Conservation (phyloP, 73 alveolate genomes). For the Blepharisma stoltei region DNA sequence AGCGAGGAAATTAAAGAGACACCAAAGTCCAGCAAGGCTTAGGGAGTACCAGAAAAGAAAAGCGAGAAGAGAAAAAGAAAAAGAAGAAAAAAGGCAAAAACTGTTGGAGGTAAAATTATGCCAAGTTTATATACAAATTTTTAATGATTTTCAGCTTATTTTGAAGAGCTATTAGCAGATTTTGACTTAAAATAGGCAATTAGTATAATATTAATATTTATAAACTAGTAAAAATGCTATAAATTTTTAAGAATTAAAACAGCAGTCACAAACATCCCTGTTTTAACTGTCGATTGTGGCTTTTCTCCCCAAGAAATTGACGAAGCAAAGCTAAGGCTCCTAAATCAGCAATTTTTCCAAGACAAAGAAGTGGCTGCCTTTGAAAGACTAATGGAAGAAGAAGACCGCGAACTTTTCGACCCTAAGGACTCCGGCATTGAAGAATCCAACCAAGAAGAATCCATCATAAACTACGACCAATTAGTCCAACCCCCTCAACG, state of each 20-base stretch:
- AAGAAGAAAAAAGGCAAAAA: conserved; percentile 28
- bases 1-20: conserved; percentile 21
- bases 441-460: neutral
- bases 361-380: conserved; percentile 4
- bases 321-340: conserved; percentile 18
- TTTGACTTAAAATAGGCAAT: no score
- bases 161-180: no score
- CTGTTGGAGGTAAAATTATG: neutral
- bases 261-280: conserved; percentile 21
- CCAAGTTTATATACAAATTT: no score
- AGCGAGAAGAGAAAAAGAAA: conserved; percentile 27
- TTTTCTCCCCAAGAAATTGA: conserved; percentile 10
- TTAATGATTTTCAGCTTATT: no score
- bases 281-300: neutral
- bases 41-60: conserved; percentile 13
- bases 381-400: conserved; percentile 20
- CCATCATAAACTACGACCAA: neutral
- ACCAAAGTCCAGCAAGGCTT: conserved; percentile 20
- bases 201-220: no score
- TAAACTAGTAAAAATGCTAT: no score
- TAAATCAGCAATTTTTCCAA: neutral
- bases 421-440: conserved; percentile 10
- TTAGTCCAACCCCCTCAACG: conserved; percentile 61
- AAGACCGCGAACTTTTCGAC: conserved; percentile 18
- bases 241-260: conserved; percentile 20